These are phyloP conservation scores for Leptographium lundbergii DNA, from an alignment of 2,329 filamentous ascomycete genomes.

Conservation along the genomic window DNA sequence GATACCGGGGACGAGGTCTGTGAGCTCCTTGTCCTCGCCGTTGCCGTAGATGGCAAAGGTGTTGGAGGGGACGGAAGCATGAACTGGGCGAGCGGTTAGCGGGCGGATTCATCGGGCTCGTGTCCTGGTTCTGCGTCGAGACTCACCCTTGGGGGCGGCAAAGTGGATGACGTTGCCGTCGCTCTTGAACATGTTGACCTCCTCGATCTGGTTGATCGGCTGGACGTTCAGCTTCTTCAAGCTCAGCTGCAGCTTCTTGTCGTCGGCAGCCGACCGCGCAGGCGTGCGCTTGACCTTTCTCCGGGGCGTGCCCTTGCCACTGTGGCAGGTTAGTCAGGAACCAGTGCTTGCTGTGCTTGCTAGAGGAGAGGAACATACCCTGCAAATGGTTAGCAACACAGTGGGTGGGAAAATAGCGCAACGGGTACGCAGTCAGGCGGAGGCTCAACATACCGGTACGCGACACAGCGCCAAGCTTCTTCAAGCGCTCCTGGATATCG, in stretches of 20 bases:
- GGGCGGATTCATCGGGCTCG: neutral
- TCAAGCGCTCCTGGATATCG: conserved; percentile 45
- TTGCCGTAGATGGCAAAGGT: conserved; percentile 99
- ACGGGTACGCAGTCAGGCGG: neutral
- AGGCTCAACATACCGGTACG: conserved; percentile 51
- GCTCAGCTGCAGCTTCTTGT: conserved; percentile 97
- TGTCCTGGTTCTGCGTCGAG: neutral
- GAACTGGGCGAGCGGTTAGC: conserved; percentile 47
- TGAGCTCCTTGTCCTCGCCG: conserved; percentile 99
- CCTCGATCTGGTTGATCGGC: conserved; percentile 98
- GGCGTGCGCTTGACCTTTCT: conserved; percentile 98
- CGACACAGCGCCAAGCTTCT: conserved; percentile 42
- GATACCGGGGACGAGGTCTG: conserved; percentile 96
- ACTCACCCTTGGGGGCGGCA: conserved; percentile 87
- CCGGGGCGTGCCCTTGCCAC: conserved; percentile 96
- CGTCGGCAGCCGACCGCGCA: conserved; percentile 83
- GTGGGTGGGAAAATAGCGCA: conserved; percentile 1
- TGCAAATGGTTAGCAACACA: conserved; percentile 13
- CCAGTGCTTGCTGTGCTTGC: neutral
- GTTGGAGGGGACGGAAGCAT: conserved; percentile 94
- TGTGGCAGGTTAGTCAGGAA: conserved; percentile 12
- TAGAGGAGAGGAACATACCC: conserved; percentile 15
- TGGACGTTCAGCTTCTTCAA: conserved; percentile 99
- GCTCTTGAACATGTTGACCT: conserved; percentile 99
- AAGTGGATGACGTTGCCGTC: conserved; percentile 99